Evolutionary conservation across 2,329 filamentous ascomycete species (phyloP), one percentile per base, ranked within the genome.

Genomic region (Penicillium sp.): DNA sequence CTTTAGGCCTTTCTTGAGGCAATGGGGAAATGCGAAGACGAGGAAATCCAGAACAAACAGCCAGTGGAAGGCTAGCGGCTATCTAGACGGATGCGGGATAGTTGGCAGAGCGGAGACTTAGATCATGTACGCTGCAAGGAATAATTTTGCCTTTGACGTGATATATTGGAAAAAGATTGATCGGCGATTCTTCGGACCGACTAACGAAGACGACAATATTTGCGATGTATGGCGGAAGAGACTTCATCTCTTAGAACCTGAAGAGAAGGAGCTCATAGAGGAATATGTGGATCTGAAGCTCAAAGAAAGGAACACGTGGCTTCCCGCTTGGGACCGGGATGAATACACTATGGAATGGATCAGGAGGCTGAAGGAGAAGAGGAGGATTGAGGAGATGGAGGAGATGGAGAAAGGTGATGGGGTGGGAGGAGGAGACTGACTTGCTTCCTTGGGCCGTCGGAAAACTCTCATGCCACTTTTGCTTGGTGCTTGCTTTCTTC

Each of bases 1-100:
- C 55, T 60, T n/a, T 3, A 32, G 42, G 42, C 35, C 9, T 61
- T 61, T 29, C 45, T 60, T 7, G 12, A 33, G 28, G 49, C 18
- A 28, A 18, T 37, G 23, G 18, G 7, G 2, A 15, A 50, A 1
- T 37, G 40, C 2, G 57, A 64, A 39, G 50, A 59, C 6, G n/a
- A 5, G 8, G 50, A 53, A 0, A 59, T 57, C 7, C 3, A 47
- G 3, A 15, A 29, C 1, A 52, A 44, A 2, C 12, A n/a, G 13
- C 31, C 56, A 4, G 41, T 25, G 3, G 44, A 52, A 8, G 23
- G 23, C 0, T 53, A 63, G 35, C 31, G 55, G 8, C 57, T 62
- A 2, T 60, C 57, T 15, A 44, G 47, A 5, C 52, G 42, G 5
- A 56, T 58, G 47, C 45, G 24, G 24, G 18, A 56, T 0, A 60